Conservation (phyloP, 176 grass and related monocot species). For the Raddia distichophylla region DNA sequence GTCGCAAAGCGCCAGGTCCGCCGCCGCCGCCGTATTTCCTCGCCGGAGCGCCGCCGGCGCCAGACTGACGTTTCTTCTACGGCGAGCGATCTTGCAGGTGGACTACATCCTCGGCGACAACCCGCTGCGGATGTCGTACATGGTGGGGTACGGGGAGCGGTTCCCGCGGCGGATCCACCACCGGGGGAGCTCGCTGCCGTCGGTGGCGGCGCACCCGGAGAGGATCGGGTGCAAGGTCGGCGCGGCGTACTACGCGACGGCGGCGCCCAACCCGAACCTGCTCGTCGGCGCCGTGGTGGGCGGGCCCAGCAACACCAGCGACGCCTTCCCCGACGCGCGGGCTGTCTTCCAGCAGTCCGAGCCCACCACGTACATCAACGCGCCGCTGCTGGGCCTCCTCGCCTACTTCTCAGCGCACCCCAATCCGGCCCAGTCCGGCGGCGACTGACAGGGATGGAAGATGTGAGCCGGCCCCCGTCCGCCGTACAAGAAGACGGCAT, state of each 20-base stretch:
- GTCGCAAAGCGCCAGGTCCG: slow-evolving; percentile 78
- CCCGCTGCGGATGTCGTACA: slow-evolving; percentile 93
- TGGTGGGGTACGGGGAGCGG: slow-evolving; percentile 78
- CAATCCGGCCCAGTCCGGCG: slow-evolving; percentile 34
- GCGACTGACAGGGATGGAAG: slow-evolving; percentile 21
- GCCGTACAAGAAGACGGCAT: not conserved
- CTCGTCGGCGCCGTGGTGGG: slow-evolving; percentile 81
- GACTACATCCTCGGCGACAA: slow-evolving; percentile 95
- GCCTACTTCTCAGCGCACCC: slow-evolving; percentile 83
- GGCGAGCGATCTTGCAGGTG: slow-evolving; percentile 37
- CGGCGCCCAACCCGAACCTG: slow-evolving; percentile 69
- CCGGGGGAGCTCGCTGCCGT: slow-evolving; percentile 79
- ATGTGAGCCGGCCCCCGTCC: no score
- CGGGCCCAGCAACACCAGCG: slow-evolving; percentile 73
- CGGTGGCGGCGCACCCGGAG: slow-evolving; percentile 53
- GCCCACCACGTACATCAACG: slow-evolving; percentile 92
- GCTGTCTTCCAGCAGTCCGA: slow-evolving; percentile 87
- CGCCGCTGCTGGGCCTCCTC: slow-evolving; percentile 73
- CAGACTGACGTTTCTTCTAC: not conserved
- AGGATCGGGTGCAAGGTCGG: slow-evolving; percentile 77
- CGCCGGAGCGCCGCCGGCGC: not conserved
- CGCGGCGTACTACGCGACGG: slow-evolving; percentile 59
- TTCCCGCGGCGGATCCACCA: slow-evolving; percentile 89
- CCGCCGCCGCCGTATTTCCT: not conserved
- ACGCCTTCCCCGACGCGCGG: slow-evolving; percentile 67